Evolutionary conservation across 2,329 filamentous ascomycete genomes (phyloP), one percentile per base, ranked within the genome.

Genomic region (Cladobotryum protrusum): DNA sequence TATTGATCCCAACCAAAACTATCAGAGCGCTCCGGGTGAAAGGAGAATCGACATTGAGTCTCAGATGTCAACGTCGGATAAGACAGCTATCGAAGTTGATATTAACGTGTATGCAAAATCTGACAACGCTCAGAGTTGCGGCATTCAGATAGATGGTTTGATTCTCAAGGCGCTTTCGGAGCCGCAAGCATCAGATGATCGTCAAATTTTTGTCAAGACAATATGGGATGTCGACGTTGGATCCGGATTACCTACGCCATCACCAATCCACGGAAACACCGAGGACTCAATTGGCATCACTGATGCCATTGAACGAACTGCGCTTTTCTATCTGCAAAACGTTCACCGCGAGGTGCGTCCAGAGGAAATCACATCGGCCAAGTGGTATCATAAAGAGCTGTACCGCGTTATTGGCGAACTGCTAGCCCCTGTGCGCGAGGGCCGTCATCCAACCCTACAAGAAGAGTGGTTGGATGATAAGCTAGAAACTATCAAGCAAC

Each of bases 391-490:
- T 13, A 18, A 39, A 15, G 40, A 36, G 33, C 29, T 49, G 18
- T 37, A 43, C 17, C 40, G 42, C 11, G 40, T 18, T 15, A 44
- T 49, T 18, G 34, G 41, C 29, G 18, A 14, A 4, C 18, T 49
- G 8, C 32, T 49, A 6, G 12, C 39, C 6, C 15, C 17, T 18
- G 24, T 37, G 12, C n/a, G 36, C 6, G 40, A 37, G 17, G 47
- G 41, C 24, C 18, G 24, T 1, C 33, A 39, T 18, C 40, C 40
- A 13, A 44, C 35, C 9, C 33, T 37, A 6, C 24, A 33, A 24
- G 43, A 44, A 17, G 47, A 49, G 32, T 49, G 47, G 40, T 33
- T 44, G 34, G 37, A 35, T 39, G 40, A 35, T 17, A 33, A n/a
- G 6, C 33, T 6, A 4, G 18, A 13, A 9, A 20, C 4, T 36